Evolutionary conservation across 2,329 filamentous ascomycete genomes (phyloP).

Genomic region (Achaetomium macrosporum): DNA sequence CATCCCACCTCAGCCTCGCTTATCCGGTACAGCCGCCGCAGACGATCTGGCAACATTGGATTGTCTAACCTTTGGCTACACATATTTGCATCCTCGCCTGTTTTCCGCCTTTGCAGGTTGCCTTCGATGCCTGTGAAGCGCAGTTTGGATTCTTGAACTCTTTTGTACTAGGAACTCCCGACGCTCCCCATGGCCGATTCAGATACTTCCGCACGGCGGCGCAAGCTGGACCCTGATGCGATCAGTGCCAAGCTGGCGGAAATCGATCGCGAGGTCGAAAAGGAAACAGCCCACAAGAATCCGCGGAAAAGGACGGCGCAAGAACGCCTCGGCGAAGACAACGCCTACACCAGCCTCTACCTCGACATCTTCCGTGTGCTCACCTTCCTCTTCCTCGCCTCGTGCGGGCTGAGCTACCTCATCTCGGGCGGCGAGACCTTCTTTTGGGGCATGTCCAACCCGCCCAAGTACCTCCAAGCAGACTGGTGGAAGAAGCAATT

Average conservation of each 20-base stretch:
- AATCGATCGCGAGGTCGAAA: slow-evolving; percentile 13
- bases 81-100: not conserved
- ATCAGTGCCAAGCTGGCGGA: not conserved
- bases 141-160: not conserved
- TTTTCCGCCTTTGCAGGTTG: too few species aligned
- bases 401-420: slow-evolving; percentile 68
- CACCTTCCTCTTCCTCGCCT: slow-evolving; percentile 59
- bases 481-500: slow-evolving; percentile 55
- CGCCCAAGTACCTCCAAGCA: slow-evolving; percentile 55
- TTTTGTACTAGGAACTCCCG: not conserved
- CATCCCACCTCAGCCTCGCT: slow-evolving; percentile 17
- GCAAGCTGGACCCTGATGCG: slow-evolving; percentile 22
- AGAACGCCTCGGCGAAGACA: slow-evolving; percentile 53
- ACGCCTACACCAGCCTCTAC: slow-evolving; percentile 39
- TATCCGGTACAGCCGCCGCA: slow-evolving; percentile 13
- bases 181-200: slow-evolving; percentile 17
- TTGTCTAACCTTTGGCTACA: not conserved
- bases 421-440: slow-evolving; percentile 64
- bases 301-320: slow-evolving; percentile 24
- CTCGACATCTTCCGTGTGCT: slow-evolving; percentile 66
- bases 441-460: slow-evolving; percentile 59
- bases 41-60: slow-evolving; percentile 17
- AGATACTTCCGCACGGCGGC: slow-evolving; percentile 22
- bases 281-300: slow-evolving; percentile 20
- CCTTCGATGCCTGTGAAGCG: not conserved